Base-by-base conservation (phyloP, 306 rosid species). In the Trifolium pratense region DNA sequence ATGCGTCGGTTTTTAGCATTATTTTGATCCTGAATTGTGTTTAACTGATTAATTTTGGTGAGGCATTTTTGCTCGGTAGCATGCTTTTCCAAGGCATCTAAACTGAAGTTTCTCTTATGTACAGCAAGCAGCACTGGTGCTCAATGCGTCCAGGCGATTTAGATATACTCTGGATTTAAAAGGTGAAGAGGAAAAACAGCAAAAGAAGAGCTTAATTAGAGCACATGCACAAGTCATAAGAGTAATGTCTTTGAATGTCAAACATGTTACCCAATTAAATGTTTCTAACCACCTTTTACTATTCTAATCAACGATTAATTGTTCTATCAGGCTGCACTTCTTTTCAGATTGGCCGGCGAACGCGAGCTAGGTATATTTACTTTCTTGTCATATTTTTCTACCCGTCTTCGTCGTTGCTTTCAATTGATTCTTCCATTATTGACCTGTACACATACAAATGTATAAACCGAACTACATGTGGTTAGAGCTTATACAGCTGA, bases 181-280 rank as follows among this genome's bases (percentile, higher is more conserved):
- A 68, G 88, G 70, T 78, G 97, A 89, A 45, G 95, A 87, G 75
- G 97, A 91, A 66, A 87, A 80, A 76, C 92, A 84, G 45, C 83
- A 82, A 51, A 88, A 93, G 72, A 88, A 85, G 77, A 78, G 87
- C 83, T 83, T 91, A 94, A 91, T 94, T 75, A 89, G 99, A 84
- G 87, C 99, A 66, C 99, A 89, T 79, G 96, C 99, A 68, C 99
- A 94, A 91, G 99, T 91, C 88, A 86, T 94, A 69, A 84, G 99
- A 80, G 99, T 94, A 94, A 88, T 80, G 77, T 61, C 81, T 79
- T 62, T 5, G 74, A 78, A 57, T 17, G 31, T 73, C 46, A 55
- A 70, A 48, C 31, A 13, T 26, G 48, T 82, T 67, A 56, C 31
- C 48, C 25, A 18, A 21, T 48, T 60, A 40, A 23, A 31, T 49